A percentile compares a stretch with the other conserved stretches of the same genome.
These are phyloP conservation scores for Melaleuca quinquenervia DNA, from an alignment of 345 rosid genomes.

Conservation along the genomic window DNA sequence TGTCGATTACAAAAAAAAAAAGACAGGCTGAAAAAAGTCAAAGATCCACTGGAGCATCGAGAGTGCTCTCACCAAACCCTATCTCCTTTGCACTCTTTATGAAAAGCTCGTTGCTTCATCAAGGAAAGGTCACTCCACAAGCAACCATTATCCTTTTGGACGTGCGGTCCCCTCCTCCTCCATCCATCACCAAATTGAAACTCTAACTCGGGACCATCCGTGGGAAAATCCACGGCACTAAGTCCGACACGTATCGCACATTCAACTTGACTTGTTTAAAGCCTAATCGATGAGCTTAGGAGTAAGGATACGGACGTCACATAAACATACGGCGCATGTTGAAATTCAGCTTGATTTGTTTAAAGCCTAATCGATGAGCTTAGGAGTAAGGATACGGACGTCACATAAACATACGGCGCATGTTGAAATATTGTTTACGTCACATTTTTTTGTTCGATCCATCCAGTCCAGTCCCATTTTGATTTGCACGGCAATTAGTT, in stretches of 20 bases:
- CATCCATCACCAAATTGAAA: background rate
- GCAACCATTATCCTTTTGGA: background rate
- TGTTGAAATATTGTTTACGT: background rate
- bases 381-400: background rate
- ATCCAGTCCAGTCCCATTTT: background rate
- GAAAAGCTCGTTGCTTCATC: background rate
- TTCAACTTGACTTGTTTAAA: background rate
- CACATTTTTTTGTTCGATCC: background rate
- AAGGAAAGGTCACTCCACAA: background rate
- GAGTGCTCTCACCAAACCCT: background rate
- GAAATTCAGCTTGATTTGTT: background rate
- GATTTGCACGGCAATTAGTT: background rate
- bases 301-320: background rate
- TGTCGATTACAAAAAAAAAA: no score
- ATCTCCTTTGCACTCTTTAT: background rate
- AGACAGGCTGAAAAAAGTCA: no score
- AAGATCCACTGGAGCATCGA: background rate
- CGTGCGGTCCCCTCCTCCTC: background rate
- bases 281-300: rapidly evolving
- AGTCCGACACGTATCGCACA: background rate
- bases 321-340: no score
- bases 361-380: background rate
- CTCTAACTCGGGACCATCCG: background rate
- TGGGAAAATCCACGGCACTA: background rate
- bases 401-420: no score